Conservation (phyloP, 75 land plant species). For the Gnetum montanum region DNA sequence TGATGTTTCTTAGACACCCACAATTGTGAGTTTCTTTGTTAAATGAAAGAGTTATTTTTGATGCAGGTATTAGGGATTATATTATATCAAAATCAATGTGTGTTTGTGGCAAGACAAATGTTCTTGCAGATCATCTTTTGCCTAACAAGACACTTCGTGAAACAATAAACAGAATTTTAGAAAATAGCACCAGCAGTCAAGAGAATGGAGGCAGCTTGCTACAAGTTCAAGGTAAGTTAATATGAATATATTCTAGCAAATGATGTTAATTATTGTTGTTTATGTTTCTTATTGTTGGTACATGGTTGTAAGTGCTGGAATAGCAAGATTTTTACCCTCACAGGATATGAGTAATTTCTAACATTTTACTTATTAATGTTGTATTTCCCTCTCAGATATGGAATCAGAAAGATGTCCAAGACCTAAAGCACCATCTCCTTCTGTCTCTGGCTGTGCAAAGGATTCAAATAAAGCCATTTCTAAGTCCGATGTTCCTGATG, state of each 20-base stretch:
- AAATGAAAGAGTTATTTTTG: too few species aligned
- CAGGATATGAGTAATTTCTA: background rate
- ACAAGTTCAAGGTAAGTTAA: conserved; percentile 55
- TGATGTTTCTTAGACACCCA: too few species aligned
- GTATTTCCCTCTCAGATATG: conserved; percentile 42
- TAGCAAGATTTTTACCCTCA: background rate
- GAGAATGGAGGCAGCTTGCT: conserved; percentile 69
- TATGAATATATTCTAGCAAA: background rate
- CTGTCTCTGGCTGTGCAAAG: conserved; percentile 26
- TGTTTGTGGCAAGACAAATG: conserved; percentile 71
- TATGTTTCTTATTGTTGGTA: too few species aligned
- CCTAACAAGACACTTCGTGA: conserved; percentile 78
- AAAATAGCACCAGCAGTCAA: conserved; percentile 70
- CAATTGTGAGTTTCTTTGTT: too few species aligned
- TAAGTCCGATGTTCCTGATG: conserved; percentile 9
- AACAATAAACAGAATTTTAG: conserved; percentile 59
- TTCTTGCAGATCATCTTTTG: conserved; percentile 80
- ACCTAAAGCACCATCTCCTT: conserved; percentile 49
- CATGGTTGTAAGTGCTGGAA: too few species aligned
- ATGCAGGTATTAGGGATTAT: conserved; percentile 67
- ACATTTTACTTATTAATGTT: background rate
- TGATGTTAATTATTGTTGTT: background rate
- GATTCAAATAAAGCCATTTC: conserved; percentile 17
- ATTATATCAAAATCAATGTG: conserved; percentile 65
- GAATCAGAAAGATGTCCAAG: conserved; percentile 54